Evolutionary conservation across 176 grass and related monocot genomes (phyloP), one percentile per base, ranked within the genome.

Genomic region (Cenchrus americanus): DNA sequence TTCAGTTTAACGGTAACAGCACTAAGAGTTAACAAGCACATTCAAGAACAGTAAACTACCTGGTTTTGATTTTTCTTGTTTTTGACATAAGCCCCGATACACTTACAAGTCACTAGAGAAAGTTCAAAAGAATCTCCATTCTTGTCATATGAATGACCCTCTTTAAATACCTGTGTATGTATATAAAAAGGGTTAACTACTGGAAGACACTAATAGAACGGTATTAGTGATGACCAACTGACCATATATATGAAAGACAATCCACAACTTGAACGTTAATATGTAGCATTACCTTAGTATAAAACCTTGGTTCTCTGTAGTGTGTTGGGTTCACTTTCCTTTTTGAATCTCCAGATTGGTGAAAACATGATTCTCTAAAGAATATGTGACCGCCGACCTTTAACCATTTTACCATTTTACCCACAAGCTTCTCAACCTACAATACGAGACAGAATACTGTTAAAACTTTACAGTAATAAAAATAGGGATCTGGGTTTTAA

Each of bases 1-100:
- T 70, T 86, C 0, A 10, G 44, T 89, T 71, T 14, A 50, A 53
- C 32, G 48, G 1, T 7, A 60, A 7, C 2, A 63, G 11, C 23
- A 30, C 42, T 37, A 86, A 66, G 21, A 52, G 46, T 71, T n/a
- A 72, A 75, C 62, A 62, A 47, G 23, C 66, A 69, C n/a, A 51
- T 71, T 6, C 19, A 48, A 66, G 54, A 47, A 69, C 47, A 14
- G 1, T 10, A 24, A 44, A 14, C 42, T 83, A 99, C 96, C 93
- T 99, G 96, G 66, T 98, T 98, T 90, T 98, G 96, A 82, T 96
- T 94, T 82, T 94, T 99, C 84, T 99, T 99, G 84, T 85, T 96
- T 74, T 85, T 94, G 7, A 99, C 96, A 84, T 99, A 99, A 82
- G 96, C 96, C 51, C 91, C 85, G 66, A 99, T 92, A 62, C 96